A percentile compares a stretch with the other conserved stretches of the same genome.
phyloP scores from a whole-genome alignment of 2,329 filamentous ascomycete genomes.

The Fragosphaeria purpurea region DNA sequence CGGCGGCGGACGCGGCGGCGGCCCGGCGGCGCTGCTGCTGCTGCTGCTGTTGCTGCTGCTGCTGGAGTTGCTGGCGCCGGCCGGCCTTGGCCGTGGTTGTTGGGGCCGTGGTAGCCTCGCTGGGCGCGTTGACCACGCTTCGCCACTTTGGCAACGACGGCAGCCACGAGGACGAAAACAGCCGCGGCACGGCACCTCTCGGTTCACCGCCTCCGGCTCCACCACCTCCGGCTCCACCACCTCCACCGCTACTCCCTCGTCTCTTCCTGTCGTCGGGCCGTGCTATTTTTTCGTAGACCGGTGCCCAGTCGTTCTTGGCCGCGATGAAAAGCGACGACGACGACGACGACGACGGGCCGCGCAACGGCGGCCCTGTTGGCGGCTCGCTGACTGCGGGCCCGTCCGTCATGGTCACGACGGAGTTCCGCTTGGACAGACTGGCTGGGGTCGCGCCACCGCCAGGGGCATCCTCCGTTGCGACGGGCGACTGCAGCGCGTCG shows the following conservation, averaged over 20 bases:
- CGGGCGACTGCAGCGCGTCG: constrained; percentile 55
- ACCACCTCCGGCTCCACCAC: not conserved
- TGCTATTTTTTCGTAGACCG: constrained; percentile 61
- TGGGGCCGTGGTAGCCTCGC: not conserved
- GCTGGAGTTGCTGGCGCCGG: constrained; percentile 21
- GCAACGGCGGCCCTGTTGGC: not conserved
- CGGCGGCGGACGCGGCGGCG: constrained; percentile 18
- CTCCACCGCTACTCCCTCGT: not conserved
- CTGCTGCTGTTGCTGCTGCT: constrained; percentile 21
- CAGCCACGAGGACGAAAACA: not conserved
- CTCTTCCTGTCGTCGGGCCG: constrained; percentile 7
- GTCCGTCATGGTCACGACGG: constrained; percentile 24
- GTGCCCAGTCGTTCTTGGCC: constrained; percentile 92
- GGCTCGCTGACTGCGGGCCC: constrained; percentile 9
- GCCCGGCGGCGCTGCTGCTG: constrained; percentile 19
- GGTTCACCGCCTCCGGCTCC: not conserved
- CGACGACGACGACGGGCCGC: constrained; percentile 22
- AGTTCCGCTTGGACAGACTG: constrained; percentile 31
- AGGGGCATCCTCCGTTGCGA: constrained; percentile 33
- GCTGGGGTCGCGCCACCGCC: constrained; percentile 27
- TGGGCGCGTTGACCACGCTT: not conserved
- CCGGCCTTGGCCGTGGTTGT: constrained; percentile 11
- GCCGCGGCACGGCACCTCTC: not conserved
- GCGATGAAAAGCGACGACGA: constrained; percentile 54
- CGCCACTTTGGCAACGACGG: not conserved